These are phyloP conservation scores for Adansonia grandidieri DNA, from an alignment of 441 rosid species.

Conservation along the genomic window DNA sequence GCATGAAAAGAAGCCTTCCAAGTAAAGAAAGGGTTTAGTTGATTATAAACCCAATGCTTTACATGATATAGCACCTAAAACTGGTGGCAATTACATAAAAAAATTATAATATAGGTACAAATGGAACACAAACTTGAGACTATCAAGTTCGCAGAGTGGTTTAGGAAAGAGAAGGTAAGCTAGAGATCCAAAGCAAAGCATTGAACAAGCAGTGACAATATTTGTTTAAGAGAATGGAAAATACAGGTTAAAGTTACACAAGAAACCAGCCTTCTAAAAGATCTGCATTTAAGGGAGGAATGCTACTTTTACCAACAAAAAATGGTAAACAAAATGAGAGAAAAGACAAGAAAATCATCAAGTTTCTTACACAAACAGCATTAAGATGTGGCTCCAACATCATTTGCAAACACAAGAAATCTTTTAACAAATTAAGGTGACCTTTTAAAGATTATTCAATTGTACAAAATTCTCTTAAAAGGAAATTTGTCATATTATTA, in stretches of 20 bases:
- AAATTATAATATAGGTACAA: not conserved
- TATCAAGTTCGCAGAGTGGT: not conserved
- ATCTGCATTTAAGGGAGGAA: not conserved
- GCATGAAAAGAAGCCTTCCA: not conserved
- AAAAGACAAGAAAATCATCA: conserved; percentile 2
- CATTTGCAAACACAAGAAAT: not conserved
- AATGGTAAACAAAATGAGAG: not conserved
- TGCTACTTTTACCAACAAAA: not conserved
- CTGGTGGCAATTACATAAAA: not conserved
- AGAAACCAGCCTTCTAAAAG: not conserved
- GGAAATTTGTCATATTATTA: not conserved
- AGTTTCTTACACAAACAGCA: not conserved
- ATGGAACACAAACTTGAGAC: not conserved
- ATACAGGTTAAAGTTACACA: not conserved
- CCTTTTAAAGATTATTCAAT: not conserved
- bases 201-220: conserved; percentile 15
- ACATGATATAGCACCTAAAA: conserved; percentile 2
- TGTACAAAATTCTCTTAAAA: not conserved
- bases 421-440: not conserved
- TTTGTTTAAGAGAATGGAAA: not conserved
- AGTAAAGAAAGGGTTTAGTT: not conserved
- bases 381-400: not conserved
- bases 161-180: not conserved
- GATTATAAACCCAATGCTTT: not conserved
- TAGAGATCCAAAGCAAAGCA: not conserved